Base-by-base conservation (phyloP, 306 rosid species). In the Lagenaria siceraria region DNA sequence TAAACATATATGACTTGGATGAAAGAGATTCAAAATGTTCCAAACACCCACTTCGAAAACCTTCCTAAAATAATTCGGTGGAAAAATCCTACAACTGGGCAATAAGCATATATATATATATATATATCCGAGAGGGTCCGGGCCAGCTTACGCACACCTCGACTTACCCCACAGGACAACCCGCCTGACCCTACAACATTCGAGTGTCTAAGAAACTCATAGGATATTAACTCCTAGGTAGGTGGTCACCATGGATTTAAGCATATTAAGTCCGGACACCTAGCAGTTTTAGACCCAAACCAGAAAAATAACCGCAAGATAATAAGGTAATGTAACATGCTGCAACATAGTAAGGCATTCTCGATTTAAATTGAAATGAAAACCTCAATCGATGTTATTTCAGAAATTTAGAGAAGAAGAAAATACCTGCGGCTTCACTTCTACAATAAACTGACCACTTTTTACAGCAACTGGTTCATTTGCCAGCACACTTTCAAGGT, bases 361-460 rank as follows among this genome's bases (percentile, higher is more conserved):
- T 7, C 4, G 15, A 11, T 25, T 48, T 27, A n/a, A 48, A 25
- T 22, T 25, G 49, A 71, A 48, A 24, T 21, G 46, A 51, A 52
- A 31, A 29, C 0, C 61, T 7, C 48, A 49, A 73, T 51, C n/a
- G 2, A 51, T 33, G 62, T 19, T 51, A 49, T 5, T 51, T 53
- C 27, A 17, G 29, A 80, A 56, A 51, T 7, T 15, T 40, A 11
- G 40, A 61, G 58, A 27, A 15, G 9, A 38, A 61, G 77, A 3
- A 53, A 33, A 15, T 75, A 89, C 93, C 93, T 89, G 93, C 59
- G 93, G 93, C 80, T 89, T 89, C 31, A 87, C 93, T 87, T 89
- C 91, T 17, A 89, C 93, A 31, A 89, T 89, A 42, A 35, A 88
- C 68, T 89, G 93, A 62, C 93, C 93, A 3, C 91, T 84, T 84